A percentile compares a stretch with the other conserved stretches of the same genome.
phyloP scores from a whole-genome alignment of 2,329 filamentous ascomycete genomes.

The Fusarium anthophilum region DNA sequence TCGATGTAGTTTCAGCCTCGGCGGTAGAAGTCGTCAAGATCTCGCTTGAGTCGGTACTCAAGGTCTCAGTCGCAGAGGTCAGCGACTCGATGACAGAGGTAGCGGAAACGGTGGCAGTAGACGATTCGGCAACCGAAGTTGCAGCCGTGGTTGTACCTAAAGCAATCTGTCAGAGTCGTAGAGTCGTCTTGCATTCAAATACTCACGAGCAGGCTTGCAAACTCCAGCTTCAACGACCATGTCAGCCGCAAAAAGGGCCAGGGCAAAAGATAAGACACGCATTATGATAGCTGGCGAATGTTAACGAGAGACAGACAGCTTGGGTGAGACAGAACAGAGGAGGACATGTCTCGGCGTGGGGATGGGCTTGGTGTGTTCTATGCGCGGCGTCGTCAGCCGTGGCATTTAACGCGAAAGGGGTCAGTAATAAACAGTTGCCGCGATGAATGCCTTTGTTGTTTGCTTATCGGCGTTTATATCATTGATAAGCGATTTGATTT shows the following conservation, averaged over 20 bases:
- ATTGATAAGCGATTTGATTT: accelerated
- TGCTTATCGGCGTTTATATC: too few relatives aligned
- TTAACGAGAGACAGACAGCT: conserved; percentile 10
- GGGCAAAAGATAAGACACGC: neutral
- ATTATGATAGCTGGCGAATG: neutral
- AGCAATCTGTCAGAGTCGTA: neutral
- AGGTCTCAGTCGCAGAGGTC: neutral
- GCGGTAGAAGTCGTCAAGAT: neutral
- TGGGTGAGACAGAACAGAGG: neutral
- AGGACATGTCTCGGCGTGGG: neutral
- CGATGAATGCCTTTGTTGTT: accelerated
- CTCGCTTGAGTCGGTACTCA: neutral
- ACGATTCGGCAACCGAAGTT: neutral
- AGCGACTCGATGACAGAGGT: neutral
- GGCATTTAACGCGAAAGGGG: too few relatives aligned
- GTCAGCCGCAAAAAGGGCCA: neutral
- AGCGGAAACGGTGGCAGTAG: neutral
- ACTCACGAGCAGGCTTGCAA: conserved; percentile 2
- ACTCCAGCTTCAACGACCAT: conserved; percentile 1
- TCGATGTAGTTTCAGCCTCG: neutral
- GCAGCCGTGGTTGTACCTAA: neutral
- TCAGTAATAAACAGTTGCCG: neutral
- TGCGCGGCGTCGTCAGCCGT: neutral
- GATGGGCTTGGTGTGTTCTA: neutral
- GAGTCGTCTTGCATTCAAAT: accelerated